phyloP scores from a whole-genome alignment of 208 protist species.

The Trypanosomatidae sp. region DNA sequence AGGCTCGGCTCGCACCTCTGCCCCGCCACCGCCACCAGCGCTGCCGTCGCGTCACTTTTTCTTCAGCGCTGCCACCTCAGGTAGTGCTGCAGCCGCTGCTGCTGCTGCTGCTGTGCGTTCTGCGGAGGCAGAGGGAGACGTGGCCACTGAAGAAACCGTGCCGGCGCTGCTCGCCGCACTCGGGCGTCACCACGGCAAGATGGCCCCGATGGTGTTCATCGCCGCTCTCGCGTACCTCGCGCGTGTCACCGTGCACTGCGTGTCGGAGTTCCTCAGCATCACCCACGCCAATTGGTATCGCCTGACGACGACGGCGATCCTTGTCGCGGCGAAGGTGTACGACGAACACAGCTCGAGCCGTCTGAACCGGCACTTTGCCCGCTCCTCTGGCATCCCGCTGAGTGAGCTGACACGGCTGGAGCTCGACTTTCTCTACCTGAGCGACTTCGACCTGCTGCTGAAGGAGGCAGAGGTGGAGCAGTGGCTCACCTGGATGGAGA shows the following conservation, averaged over 20 bases:
- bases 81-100: too few species aligned
- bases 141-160: slow-evolving; percentile 16
- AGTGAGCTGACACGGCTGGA: slow-evolving; percentile 66
- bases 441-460: slow-evolving; percentile 81
- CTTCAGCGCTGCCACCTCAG: slow-evolving; percentile 16
- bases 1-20: neutral
- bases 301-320: slow-evolving; percentile 62
- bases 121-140: slow-evolving; percentile 1
- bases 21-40: neutral
- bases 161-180: slow-evolving; percentile 18
- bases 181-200: slow-evolving; percentile 27
- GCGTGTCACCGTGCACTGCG: slow-evolving; percentile 52
- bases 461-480: slow-evolving; percentile 71
- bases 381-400: slow-evolving; percentile 56
- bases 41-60: neutral
- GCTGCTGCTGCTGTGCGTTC: slow-evolving; percentile 7
- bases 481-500: slow-evolving; percentile 81
- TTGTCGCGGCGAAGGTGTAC: slow-evolving; percentile 88
- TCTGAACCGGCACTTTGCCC: slow-evolving; percentile 61
- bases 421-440: slow-evolving; percentile 85
- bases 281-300: slow-evolving; percentile 81
- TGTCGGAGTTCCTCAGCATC: slow-evolving; percentile 45
- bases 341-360: slow-evolving; percentile 53
- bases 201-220: slow-evolving; percentile 77
- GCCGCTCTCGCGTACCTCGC: slow-evolving; percentile 78